phyloP scores from a whole-genome alignment of 805 yeast genomes.

The Ogataea dorogensis region DNA sequence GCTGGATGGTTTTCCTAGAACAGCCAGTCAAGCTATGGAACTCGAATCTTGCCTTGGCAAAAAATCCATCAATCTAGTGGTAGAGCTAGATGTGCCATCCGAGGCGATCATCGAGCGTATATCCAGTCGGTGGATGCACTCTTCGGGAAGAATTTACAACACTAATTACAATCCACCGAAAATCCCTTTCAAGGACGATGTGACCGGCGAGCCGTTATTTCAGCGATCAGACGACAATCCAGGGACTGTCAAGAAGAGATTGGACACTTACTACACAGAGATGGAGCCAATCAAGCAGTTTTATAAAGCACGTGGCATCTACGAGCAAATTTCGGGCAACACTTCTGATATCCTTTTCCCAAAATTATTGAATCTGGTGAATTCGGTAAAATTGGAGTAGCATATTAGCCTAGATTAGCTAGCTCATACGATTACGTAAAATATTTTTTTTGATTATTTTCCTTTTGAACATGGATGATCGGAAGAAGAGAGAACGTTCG shows the following conservation, averaged over 20 bases:
- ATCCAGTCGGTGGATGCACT: slow-evolving; percentile 83
- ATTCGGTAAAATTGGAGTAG: neutral
- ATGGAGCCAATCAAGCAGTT: slow-evolving; percentile 65
- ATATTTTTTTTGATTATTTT: neutral
- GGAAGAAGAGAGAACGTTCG: slow-evolving; percentile 53
- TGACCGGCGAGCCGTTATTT: slow-evolving; percentile 82
- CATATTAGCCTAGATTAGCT: neutral
- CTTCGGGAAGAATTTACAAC: slow-evolving; percentile 86
- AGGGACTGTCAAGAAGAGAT: slow-evolving; percentile 64
- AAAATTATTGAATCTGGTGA: slow-evolving; percentile 46
- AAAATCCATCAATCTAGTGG: slow-evolving; percentile 63
- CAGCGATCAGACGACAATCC: slow-evolving; percentile 84
- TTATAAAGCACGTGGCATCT: slow-evolving; percentile 49
- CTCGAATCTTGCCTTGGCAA: slow-evolving; percentile 45
- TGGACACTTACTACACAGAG: slow-evolving; percentile 58
- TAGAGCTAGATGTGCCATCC: slow-evolving; percentile 85
- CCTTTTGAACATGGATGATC: slow-evolving; percentile 2
- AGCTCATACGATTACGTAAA: too few species aligned
- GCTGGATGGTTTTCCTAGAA: slow-evolving; percentile 92
- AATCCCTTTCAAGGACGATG: slow-evolving; percentile 74
- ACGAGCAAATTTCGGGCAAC: slow-evolving; percentile 63
- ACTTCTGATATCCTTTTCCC: slow-evolving; percentile 86
- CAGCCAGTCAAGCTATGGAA: slow-evolving; percentile 64
- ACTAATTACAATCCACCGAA: slow-evolving; percentile 88
- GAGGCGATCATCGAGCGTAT: slow-evolving; percentile 78